Percentiles rank a stretch among this genome's conserved stretches.
Conservation (phyloP, 2,329 filamentous ascomycete genomes). For the Neocatenulostroma microsporum region DNA sequence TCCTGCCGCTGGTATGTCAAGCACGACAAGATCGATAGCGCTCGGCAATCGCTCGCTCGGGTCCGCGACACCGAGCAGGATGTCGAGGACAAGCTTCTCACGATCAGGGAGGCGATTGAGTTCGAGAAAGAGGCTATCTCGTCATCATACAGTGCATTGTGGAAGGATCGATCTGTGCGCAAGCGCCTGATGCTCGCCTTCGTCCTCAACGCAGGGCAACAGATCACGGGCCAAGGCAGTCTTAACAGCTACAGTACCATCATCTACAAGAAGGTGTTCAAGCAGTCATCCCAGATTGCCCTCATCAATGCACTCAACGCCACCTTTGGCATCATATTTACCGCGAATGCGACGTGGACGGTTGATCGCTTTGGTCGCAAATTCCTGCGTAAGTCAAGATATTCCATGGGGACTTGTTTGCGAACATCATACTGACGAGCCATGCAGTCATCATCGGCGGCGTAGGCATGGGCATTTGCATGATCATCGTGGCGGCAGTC, state of each 20-base stretch:
- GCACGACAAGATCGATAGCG: slow-evolving; percentile 53
- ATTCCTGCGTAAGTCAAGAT: slow-evolving; percentile 8
- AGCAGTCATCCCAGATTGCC: slow-evolving; percentile 51
- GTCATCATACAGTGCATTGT: slow-evolving; percentile 55
- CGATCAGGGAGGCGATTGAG: slow-evolving; percentile 60
- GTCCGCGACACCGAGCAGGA: slow-evolving; percentile 59
- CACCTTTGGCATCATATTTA: slow-evolving; percentile 65
- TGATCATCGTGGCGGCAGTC: slow-evolving; percentile 56
- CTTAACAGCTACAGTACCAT: slow-evolving; percentile 66
- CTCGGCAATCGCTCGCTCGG: slow-evolving; percentile 48
- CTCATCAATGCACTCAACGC: slow-evolving; percentile 69
- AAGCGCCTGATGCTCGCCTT: slow-evolving; percentile 59
- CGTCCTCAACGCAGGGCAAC: slow-evolving; percentile 62
- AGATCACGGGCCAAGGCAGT: slow-evolving; percentile 64
- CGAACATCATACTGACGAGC: slow-evolving; percentile 2
- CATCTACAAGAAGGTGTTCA: slow-evolving; percentile 66
- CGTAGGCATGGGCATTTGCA: slow-evolving; percentile 61
- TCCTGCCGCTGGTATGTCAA: slow-evolving; percentile 59
- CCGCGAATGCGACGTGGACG: slow-evolving; percentile 64
- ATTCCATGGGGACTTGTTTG: too few relatives aligned
- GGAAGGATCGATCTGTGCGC: slow-evolving; percentile 61
- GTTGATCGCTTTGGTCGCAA: slow-evolving; percentile 64
- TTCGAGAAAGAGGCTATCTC: slow-evolving; percentile 64
- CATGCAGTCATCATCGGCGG: slow-evolving; percentile 61
- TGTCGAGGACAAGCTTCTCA: slow-evolving; percentile 57